A percentile compares a stretch with the other conserved stretches of the same genome.
phyloP scores from a whole-genome alignment of 208 protist species.

The Crithidia brevicula region DNA sequence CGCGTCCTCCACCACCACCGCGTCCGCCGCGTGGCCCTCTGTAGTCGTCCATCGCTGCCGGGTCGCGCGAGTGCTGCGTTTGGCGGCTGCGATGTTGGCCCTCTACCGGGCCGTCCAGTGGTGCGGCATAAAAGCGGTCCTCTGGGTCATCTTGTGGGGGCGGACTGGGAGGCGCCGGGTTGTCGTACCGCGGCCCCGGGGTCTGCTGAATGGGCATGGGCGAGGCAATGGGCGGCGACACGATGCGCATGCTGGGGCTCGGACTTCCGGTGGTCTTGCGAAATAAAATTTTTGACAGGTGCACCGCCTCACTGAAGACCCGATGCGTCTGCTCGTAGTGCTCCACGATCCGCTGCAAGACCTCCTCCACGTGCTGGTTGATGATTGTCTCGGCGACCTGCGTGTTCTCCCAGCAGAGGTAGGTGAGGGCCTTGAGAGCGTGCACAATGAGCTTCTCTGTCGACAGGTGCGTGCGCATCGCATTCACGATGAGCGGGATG shows the following conservation, averaged over 20 bases:
- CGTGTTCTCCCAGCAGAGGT: conserved; percentile 92
- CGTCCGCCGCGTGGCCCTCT: conserved; percentile 8
- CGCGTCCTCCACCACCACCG: conserved; percentile 5
- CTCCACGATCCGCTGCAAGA: conserved; percentile 75
- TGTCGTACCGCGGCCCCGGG: conserved; percentile 32
- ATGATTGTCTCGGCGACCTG: conserved; percentile 90
- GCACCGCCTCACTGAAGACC: conserved; percentile 86
- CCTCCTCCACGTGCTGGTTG: conserved; percentile 71
- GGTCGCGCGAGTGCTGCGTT: conserved; percentile 12
- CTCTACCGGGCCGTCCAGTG: conserved; percentile 21
- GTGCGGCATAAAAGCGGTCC: conserved; percentile 37
- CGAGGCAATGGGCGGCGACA: conserved; percentile 80
- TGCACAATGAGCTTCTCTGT: conserved; percentile 93
- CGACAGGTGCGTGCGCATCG: conserved; percentile 79
- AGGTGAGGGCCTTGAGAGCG: conserved; percentile 91
- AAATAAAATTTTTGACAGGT: conserved; percentile 91
- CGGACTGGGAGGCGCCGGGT: conserved; percentile 57
- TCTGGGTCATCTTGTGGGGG: conserved; percentile 40
- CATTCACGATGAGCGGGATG: conserved; percentile 86
- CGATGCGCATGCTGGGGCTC: conserved; percentile 54
- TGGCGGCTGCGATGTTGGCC: conserved; percentile 3
- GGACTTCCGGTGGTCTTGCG: conserved; percentile 79
- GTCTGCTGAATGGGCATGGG: conserved; percentile 80
- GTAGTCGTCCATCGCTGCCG: conserved; percentile 9
- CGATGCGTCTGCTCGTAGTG: conserved; percentile 69